Base-by-base conservation (phyloP, 2,329 filamentous ascomycete genomes). In the Verticillium alfalfae region DNA sequence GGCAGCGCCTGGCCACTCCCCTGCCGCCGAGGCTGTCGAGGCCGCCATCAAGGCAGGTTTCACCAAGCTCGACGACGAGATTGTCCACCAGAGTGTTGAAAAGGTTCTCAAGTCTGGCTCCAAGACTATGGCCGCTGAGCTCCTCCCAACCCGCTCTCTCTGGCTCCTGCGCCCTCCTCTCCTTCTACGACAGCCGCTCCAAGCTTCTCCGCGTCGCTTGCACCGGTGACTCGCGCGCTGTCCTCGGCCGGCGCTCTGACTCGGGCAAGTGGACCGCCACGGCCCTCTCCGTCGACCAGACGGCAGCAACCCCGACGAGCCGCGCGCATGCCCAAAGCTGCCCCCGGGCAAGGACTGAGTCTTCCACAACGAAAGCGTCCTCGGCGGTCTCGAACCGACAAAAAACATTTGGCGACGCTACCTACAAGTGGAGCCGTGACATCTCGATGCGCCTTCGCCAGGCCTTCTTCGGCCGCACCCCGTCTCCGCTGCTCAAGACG, bases 341-440 rank as follows among this genome's bases (percentile, higher is more conserved):
- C 95, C 99, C 71, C 95, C 95, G 0, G 90, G 90, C 34, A 95
- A 99, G 76, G 89, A 91, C 15, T 83, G 93, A 68, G 95, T 97
- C 9, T 88, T 97, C 49, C 84, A 88, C 54, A 95, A 96, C 68
- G 95, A 95, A 6, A 90, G 95, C 64, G 92, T 99, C 16, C 83
- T 99, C 0, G 95, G 95, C 55, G 91, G 93, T 18, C 81, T 99
- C 13, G 95, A 99, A 74, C 95, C 95, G 3, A 94, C 90, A n/a
- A n/a, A n/a, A n/a, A n/a, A n/a, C n/a, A n/a, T 99, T 99, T 75
- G 96, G 95, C 39, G 95, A 99, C 75, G 94, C 95, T 9, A 89
- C 90, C 69, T 99, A 99, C 81, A 99, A 99, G 76, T 99, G 95
- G 95, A 91, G 86, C 63, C 84, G 86, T 59, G 92, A 97, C 64